Base-by-base conservation (phyloP, 495 filamentous ascomycete species). In the Tuber brumale region DNA sequence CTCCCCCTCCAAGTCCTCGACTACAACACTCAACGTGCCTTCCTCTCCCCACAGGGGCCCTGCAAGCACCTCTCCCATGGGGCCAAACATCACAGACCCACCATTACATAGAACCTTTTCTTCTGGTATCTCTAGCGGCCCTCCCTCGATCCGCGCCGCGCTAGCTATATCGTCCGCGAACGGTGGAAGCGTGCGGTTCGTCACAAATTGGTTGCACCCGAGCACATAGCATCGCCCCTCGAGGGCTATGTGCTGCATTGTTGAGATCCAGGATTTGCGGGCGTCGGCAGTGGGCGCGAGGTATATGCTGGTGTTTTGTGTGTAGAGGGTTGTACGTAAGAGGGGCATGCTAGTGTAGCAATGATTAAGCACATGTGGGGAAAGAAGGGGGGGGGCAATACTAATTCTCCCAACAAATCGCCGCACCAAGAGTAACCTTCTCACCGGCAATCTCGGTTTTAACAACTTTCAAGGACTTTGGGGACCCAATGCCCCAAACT, bases 331-430 rank as follows among this genome's bases (percentile, higher is more conserved):
- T 72, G 93, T 87, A 14, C 92, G 86, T 1, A 98, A 87, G 31
- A 97, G 85, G 0, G 95, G 95, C 95, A 98, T 98, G 82, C 79
- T 81, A 23, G 19, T 1, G 18, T 70, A 16, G 12, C 4, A 16
- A n/a, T 37, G 12, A 9, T 75, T 27, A 75, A 71, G 69, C 12
- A 37, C n/a, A 8, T 73, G 72, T 42, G 44, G n/a, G 46, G 45
- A 16, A 37, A n/a, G 43, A 61, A 46, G 14, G 7, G 37, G 12
- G 27, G 10, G 48, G 31, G 27, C 48, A 74, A 70, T 74, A 81
- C 79, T 93, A 97, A 79, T 93, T 97, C 84, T 98, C 95, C 95
- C 95, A 98, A 86, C 95, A 98, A 66, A 98, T 96, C 2, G 94
- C 95, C 0, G 93, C 90, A 0, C 90, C 95, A 10, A 97, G 85